phyloP scores from a whole-genome alignment of 768 basidiomycete genomes.

The Dendrothele bispora region DNA sequence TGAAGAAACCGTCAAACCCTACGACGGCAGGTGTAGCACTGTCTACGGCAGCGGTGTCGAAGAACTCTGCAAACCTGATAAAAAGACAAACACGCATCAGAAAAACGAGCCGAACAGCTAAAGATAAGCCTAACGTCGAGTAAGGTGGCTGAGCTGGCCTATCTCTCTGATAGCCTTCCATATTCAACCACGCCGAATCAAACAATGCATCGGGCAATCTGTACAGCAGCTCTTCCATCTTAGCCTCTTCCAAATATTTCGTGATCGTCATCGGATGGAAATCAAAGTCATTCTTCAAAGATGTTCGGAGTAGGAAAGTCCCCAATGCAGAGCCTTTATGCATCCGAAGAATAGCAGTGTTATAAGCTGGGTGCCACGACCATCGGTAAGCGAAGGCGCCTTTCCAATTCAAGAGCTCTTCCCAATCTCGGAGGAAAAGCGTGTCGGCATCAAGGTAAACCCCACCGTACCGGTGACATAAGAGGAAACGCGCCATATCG shows the following conservation, averaged over 20 bases:
- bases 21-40: constrained; percentile 84
- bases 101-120: constrained; percentile 72
- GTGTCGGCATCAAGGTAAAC: constrained; percentile 76
- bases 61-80: constrained; percentile 83
- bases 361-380: constrained; percentile 68
- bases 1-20: constrained; percentile 96
- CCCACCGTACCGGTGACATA: constrained; percentile 73
- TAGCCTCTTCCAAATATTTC: constrained; percentile 63
- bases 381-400: constrained; percentile 79
- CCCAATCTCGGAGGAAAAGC: constrained; percentile 72
- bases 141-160: constrained; percentile 73
- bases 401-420: constrained; percentile 73
- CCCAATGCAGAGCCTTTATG: constrained; percentile 66
- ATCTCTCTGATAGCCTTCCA: constrained; percentile 65
- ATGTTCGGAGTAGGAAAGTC: constrained; percentile 69
- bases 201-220: constrained; percentile 71
- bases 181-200: constrained; percentile 73
- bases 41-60: constrained; percentile 70
- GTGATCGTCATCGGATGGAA: constrained; percentile 75
- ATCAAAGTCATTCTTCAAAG: constrained; percentile 66
- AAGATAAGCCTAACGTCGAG: constrained; percentile 40
- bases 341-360: constrained; percentile 70
- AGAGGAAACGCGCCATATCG: constrained; percentile 73
- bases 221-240: constrained; percentile 56
- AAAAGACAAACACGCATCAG: too few species aligned